Conservation (phyloP, 2,329 filamentous ascomycete species). For the Myriosclerotinia duriaeana region DNA sequence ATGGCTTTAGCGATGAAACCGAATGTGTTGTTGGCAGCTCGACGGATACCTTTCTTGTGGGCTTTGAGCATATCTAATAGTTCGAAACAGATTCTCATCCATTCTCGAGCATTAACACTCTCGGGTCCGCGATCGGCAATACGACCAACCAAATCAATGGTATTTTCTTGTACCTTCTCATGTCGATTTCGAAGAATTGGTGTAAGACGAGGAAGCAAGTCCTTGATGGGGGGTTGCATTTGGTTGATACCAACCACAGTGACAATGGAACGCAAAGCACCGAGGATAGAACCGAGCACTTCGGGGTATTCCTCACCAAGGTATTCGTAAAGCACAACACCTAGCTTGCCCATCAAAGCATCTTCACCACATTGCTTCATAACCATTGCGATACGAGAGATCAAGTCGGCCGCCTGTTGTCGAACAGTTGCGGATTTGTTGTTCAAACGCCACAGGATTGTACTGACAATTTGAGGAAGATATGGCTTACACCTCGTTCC, state of each 20-base stretch:
- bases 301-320: slow-evolving; percentile 98
- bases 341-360: slow-evolving; percentile 90
- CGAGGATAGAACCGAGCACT: slow-evolving; percentile 92
- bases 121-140: slow-evolving; percentile 97
- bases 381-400: slow-evolving; percentile 95
- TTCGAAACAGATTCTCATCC: slow-evolving; percentile 99
- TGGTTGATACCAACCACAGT: slow-evolving; percentile 96
- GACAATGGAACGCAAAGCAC: slow-evolving; percentile 91
- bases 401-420: slow-evolving; percentile 93
- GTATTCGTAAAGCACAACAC: slow-evolving; percentile 94
- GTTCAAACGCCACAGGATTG: slow-evolving; percentile 93
- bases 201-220: slow-evolving; percentile 88
- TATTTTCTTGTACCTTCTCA: slow-evolving; percentile 99
- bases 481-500: slow-evolving; percentile 94
- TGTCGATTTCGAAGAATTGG: slow-evolving; percentile 98
- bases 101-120: slow-evolving; percentile 93
- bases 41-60: slow-evolving; percentile 98
- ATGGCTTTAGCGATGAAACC: slow-evolving; percentile 99
- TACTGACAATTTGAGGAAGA: slow-evolving; percentile 93
- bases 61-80: slow-evolving; percentile 98
- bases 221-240: slow-evolving; percentile 98
- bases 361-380: slow-evolving; percentile 99
- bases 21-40: slow-evolving; percentile 98
- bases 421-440: slow-evolving; percentile 97
- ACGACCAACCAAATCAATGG: slow-evolving; percentile 94